phyloP scores from a whole-genome alignment of 495 filamentous ascomycete genomes.

The Aspergillus egyptiacus region DNA sequence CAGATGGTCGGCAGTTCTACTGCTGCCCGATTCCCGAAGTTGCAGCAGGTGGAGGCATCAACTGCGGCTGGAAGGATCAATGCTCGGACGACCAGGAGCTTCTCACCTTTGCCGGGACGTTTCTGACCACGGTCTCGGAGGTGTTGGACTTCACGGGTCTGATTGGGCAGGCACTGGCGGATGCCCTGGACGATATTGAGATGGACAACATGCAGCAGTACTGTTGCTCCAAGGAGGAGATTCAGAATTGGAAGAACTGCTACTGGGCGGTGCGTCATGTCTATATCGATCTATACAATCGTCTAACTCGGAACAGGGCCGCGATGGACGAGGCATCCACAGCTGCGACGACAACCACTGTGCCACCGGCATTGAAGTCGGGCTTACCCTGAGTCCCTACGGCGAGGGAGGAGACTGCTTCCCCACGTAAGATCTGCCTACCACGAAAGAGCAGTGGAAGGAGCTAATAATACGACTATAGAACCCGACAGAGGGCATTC shows the following conservation, averaged over 20 bases:
- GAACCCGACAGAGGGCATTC: constrained; percentile 15
- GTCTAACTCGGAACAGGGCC: background rate
- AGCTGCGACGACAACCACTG: constrained; percentile 11
- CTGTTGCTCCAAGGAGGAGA: constrained; percentile 4
- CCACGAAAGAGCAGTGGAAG: background rate
- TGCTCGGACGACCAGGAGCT: constrained; percentile 6
- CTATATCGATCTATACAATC: too few species aligned
- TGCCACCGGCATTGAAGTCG: background rate
- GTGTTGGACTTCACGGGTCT: background rate
- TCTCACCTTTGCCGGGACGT: constrained; percentile 5
- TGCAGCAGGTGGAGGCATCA: constrained; percentile 6
- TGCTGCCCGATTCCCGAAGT: constrained; percentile 7
- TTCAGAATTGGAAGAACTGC: constrained; percentile 7
- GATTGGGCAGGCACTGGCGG: background rate
- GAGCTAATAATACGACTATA: background rate
- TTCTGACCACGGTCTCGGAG: background rate
- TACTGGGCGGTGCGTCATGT: constrained; percentile 9
- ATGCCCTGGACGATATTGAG: constrained; percentile 1
- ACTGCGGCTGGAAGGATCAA: constrained; percentile 4
- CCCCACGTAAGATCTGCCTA: background rate
- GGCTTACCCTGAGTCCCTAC: background rate
- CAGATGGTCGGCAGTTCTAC: constrained; percentile 5
- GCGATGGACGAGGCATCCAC: background rate
- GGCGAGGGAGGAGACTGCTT: constrained; percentile 5
- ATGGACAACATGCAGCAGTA: constrained; percentile 1